phyloP scores from a whole-genome alignment of 2,329 filamentous ascomycete genomes.

The Fusarium sp. region DNA sequence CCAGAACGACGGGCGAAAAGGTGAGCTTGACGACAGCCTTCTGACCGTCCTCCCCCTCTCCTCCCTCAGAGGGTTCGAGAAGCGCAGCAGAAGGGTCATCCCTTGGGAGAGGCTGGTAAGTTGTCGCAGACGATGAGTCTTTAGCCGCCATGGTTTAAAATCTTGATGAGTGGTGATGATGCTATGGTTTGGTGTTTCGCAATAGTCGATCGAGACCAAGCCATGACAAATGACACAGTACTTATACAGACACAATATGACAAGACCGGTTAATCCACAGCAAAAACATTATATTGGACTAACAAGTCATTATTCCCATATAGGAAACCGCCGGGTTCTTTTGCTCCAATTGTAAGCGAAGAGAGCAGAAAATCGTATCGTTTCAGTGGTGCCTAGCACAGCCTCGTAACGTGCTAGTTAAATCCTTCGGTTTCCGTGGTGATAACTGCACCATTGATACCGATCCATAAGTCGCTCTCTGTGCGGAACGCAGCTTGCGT shows the following conservation, averaged over 20 bases:
- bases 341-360: too few species aligned
- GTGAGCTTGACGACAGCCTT: conserved; percentile 20
- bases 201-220: not conserved
- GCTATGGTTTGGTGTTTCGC: not conserved
- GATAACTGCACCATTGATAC: conserved; percentile 3
- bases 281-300: not conserved
- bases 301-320: conserved; percentile 6
- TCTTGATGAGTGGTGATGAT: not conserved
- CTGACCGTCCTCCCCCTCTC: conserved; percentile 14
- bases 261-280: not conserved
- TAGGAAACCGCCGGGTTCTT: conserved; percentile 22
- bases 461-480: too few species aligned
- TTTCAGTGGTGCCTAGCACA: conserved; percentile 27
- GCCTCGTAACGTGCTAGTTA: conserved; percentile 14
- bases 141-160: conserved; percentile 29
- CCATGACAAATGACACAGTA: conserved; percentile 7
- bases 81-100: conserved; percentile 32
- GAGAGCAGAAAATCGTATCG: not conserved
- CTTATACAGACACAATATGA: conserved; percentile 15
- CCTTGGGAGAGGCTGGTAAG: conserved; percentile 29
- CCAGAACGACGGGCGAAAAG: conserved; percentile 29
- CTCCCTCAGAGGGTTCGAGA: conserved; percentile 19
- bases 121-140: conserved; percentile 9
- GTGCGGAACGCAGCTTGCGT: conserved; percentile 27
- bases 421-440: conserved; percentile 20